A percentile compares a stretch with the other conserved stretches of the same genome.
Evolutionary conservation across 331 rosid genomes (phyloP).

Genomic region (Malus hybrid): DNA sequence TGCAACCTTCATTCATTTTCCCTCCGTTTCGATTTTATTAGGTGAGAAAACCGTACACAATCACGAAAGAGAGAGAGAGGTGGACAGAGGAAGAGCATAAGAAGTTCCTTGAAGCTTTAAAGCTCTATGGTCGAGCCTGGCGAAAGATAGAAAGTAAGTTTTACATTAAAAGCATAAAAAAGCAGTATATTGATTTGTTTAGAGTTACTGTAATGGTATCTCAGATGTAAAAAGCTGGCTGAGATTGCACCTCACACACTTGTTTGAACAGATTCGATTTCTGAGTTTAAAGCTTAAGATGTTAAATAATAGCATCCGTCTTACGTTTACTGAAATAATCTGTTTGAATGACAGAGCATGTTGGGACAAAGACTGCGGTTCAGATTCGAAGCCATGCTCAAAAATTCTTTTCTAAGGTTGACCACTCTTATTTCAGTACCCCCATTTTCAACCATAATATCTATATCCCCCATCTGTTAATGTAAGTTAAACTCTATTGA

Average conservation of each 20-base stretch:
- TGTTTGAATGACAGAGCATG: slow-evolving; percentile 39
- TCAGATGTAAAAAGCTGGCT: not conserved
- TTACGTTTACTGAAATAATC: not conserved
- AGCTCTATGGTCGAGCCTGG: slow-evolving; percentile 80
- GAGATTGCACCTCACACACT: not conserved
- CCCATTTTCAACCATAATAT: slow-evolving; percentile 14
- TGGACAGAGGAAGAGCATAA: slow-evolving; percentile 89
- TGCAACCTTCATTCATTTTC: not conserved
- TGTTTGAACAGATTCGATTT: not conserved
- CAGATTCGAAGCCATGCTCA: slow-evolving; percentile 91
- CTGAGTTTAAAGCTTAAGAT: not conserved
- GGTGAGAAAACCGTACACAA: slow-evolving; percentile 83
- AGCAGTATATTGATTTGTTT: not conserved
- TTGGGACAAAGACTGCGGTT: slow-evolving; percentile 73
- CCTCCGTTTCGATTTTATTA: slow-evolving; percentile 1
- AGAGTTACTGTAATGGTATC: no score
- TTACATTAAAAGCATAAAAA: not conserved
- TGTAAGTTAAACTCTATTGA: slow-evolving; percentile 15
- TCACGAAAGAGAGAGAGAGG: slow-evolving; percentile 74
- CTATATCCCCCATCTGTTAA: slow-evolving; percentile 9
- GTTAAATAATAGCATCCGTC: no score
- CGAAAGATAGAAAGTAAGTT: slow-evolving; percentile 66
- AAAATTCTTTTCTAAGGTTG: slow-evolving; percentile 48
- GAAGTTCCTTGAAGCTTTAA: slow-evolving; percentile 75
- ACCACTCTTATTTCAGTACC: slow-evolving; percentile 9